These are phyloP conservation scores for Gossypium australe DNA, from an alignment of 345 rosid species.

Conservation along the genomic window DNA sequence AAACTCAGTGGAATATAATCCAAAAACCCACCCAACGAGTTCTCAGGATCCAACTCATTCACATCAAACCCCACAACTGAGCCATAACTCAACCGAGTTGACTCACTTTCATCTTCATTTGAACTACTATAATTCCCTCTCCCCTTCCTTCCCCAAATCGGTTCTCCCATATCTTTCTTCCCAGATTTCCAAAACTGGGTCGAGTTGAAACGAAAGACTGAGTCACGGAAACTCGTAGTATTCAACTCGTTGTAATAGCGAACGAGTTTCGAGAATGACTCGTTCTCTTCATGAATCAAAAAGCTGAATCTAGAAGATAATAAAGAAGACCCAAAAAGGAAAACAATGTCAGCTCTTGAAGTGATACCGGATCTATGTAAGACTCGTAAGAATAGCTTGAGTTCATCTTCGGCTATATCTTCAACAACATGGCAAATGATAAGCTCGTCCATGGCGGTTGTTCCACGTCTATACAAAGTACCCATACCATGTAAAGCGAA, in stretches of 20 bases:
- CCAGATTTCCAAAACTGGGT: constrained; percentile 38
- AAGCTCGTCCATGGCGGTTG: constrained; percentile 47
- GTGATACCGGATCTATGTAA: constrained; percentile 57
- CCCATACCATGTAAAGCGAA: constrained; percentile 71
- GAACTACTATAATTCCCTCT: constrained; percentile 22
- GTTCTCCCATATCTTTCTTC: constrained; percentile 42
- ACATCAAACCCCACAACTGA: constrained; percentile 71
- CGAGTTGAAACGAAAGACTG: constrained; percentile 37
- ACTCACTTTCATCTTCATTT: constrained; percentile 25
- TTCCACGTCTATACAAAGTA: constrained; percentile 46
- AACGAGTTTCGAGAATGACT: constrained; percentile 56
- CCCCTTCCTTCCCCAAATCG: constrained; percentile 73
- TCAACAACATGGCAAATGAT: constrained; percentile 58
- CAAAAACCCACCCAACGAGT: constrained; percentile 71
- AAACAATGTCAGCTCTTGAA: constrained; percentile 52
- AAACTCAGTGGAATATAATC: constrained; percentile 60
- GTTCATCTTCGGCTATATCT: constrained; percentile 41
- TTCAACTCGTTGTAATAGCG: constrained; percentile 21
- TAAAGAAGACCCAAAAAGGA: constrained; percentile 37
- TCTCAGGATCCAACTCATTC: constrained; percentile 79
- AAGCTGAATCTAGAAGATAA: constrained; percentile 23
- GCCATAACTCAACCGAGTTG: constrained; percentile 56
- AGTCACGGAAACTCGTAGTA: constrained; percentile 19
- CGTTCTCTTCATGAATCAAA: constrained; percentile 56
- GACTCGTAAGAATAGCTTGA: constrained; percentile 55